Percentiles rank a stretch among this genome's conserved stretches.
phyloP scores from a whole-genome alignment of 495 filamentous ascomycete genomes.

The Xylaria intraflava region DNA sequence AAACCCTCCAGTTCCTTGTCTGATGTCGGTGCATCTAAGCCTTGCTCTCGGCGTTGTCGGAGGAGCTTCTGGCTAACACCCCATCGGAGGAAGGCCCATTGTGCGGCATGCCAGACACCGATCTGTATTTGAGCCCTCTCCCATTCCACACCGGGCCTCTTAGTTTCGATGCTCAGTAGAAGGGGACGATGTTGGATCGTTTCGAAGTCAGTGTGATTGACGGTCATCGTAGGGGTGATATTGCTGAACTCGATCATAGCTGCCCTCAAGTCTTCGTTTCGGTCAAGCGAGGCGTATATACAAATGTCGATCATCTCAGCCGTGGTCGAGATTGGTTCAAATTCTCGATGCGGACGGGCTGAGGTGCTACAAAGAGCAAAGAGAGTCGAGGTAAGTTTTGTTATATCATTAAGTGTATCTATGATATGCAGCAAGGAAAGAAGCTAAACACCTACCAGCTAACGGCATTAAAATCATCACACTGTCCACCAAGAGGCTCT shows the following conservation, averaged over 20 bases:
- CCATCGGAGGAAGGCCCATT: conserved; percentile 9
- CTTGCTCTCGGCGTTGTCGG: neutral
- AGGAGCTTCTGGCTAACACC: neutral
- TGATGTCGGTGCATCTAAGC: neutral
- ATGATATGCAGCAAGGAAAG: no score
- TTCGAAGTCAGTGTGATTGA: conserved; percentile 10
- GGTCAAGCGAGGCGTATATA: neutral
- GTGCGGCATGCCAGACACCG: conserved; percentile 8
- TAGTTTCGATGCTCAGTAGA: conserved; percentile 8
- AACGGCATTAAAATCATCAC: neutral
- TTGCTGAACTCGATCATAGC: neutral
- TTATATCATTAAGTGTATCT: neutral
- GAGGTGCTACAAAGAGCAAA: neutral
- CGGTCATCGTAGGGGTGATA: conserved; percentile 1
- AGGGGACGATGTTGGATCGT: neutral
- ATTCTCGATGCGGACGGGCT: neutral
- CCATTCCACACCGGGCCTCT: conserved; percentile 3
- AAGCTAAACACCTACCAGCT: neutral
- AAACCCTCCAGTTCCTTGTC: neutral
- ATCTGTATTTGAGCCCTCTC: conserved; percentile 7
- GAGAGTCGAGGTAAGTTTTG: neutral
- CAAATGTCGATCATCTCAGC: conserved; percentile 1
- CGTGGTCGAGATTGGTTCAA: neutral
- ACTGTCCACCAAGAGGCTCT: neutral
- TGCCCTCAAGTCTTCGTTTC: neutral